Percentiles rank a stretch among this genome's conserved stretches.
These are phyloP conservation scores for Leavenworthia alabamica DNA, from an alignment of 345 rosid species.

Conservation along the genomic window DNA sequence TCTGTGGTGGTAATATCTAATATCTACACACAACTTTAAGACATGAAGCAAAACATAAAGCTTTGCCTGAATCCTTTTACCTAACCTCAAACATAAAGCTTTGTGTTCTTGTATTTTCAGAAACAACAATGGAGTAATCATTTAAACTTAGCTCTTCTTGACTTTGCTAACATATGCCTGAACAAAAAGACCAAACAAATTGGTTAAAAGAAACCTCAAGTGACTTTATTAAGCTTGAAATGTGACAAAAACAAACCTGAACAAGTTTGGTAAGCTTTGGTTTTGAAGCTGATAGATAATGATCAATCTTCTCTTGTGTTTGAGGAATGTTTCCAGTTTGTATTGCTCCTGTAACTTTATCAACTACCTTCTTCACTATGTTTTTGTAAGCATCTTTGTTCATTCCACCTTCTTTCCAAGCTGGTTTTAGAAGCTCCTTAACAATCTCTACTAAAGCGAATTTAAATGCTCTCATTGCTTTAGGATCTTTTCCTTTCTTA, in stretches of 20 bases:
- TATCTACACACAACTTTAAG: slow-evolving; percentile 17
- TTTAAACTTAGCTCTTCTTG: slow-evolving; percentile 23
- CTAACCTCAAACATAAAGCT: not conserved
- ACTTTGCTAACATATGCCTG: slow-evolving; percentile 30
- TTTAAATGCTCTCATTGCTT: slow-evolving; percentile 70
- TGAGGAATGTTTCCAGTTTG: slow-evolving; percentile 74
- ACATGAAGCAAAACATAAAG: not conserved
- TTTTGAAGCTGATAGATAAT: slow-evolving; percentile 71
- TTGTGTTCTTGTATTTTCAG: not conserved
- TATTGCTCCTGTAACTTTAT: slow-evolving; percentile 75
- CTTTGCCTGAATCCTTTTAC: slow-evolving; percentile 6
- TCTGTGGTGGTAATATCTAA: not conserved
- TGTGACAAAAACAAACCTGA: slow-evolving; percentile 50
- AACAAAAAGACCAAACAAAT: not conserved
- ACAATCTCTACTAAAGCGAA: slow-evolving; percentile 82
- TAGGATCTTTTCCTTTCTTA: slow-evolving; percentile 69
- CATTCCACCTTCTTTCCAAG: slow-evolving; percentile 91
- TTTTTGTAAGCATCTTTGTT: slow-evolving; percentile 86
- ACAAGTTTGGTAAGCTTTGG: slow-evolving; percentile 89
- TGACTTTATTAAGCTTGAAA: not conserved
- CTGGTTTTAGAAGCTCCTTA: slow-evolving; percentile 87
- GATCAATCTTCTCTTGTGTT: slow-evolving; percentile 84
- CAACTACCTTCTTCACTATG: slow-evolving; percentile 93
- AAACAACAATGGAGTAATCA: slow-evolving; percentile 3
- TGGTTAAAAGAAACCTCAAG: not conserved